Evolutionary conservation across 768 basidiomycete genomes (phyloP).

Genomic region (Neoboletus brunneissimus): DNA sequence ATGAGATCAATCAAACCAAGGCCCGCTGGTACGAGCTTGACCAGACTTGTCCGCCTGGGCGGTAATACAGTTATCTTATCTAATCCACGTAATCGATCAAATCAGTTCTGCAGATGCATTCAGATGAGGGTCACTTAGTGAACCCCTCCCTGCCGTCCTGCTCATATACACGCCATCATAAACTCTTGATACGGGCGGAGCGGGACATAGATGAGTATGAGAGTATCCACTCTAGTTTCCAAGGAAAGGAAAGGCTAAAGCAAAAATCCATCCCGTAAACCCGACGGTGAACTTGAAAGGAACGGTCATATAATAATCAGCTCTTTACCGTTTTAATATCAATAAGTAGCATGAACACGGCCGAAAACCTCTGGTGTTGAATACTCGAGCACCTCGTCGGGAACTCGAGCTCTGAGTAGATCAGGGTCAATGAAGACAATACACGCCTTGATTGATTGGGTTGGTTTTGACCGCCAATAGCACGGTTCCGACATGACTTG

Average conservation of each 20-base stretch:
- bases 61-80: too few relatives aligned
- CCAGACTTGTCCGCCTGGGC: not conserved
- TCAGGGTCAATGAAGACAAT: not conserved
- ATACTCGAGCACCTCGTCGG: not conserved
- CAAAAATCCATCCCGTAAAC: too few relatives aligned
- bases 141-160: not conserved
- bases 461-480: not conserved
- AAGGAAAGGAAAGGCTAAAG: not conserved
- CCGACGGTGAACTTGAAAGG: too few relatives aligned
- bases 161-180: too few relatives aligned
- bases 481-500: too few relatives aligned
- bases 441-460: not conserved
- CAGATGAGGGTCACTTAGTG: not conserved
- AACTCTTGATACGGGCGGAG: too few relatives aligned
- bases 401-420: not conserved
- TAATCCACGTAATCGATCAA: not conserved
- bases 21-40: not conserved
- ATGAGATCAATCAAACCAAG: not conserved
- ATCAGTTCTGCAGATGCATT: not conserved
- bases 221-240: not conserved
- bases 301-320: too few relatives aligned
- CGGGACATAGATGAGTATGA: too few relatives aligned
- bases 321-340: too few relatives aligned
- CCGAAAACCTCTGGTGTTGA: too few relatives aligned
- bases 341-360: too few relatives aligned